These are phyloP conservation scores for Radiomyces spectabilis DNA, from an alignment of 192 early-diverging fungal genomes.

Conservation along the genomic window DNA sequence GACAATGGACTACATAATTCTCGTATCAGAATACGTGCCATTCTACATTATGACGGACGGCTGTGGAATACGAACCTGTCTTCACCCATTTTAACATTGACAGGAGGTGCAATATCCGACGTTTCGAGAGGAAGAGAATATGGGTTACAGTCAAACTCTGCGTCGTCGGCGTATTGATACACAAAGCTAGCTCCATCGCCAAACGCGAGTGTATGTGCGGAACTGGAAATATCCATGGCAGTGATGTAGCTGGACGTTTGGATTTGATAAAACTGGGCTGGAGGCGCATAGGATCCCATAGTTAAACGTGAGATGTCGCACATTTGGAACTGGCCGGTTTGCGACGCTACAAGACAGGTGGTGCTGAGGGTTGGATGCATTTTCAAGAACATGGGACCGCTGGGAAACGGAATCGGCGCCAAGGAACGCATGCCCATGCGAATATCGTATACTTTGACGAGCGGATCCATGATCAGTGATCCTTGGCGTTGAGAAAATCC, in stretches of 20 bases:
- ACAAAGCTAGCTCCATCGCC: conserved; percentile 73
- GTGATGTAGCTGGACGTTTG: conserved; percentile 58
- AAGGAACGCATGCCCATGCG: conserved; percentile 58
- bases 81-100: conserved; percentile 42
- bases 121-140: conserved; percentile 51
- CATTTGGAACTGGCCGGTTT: conserved; percentile 64
- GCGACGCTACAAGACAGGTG: conserved; percentile 55
- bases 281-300: conserved; percentile 23
- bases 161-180: conserved; percentile 69
- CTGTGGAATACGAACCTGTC: conserved; percentile 41
- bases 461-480: conserved; percentile 59
- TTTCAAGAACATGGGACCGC: conserved; percentile 55
- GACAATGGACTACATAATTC: conserved; percentile 62
- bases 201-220: conserved; percentile 70
- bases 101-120: conserved; percentile 36
- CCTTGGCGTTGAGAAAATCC: conserved; percentile 62
- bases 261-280: conserved; percentile 47
- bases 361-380: conserved; percentile 67
- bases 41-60: too few species aligned
- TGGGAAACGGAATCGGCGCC: conserved; percentile 62
- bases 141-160: conserved; percentile 55
- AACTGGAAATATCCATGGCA: conserved; percentile 69
- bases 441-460: conserved; percentile 82
- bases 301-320: conserved; percentile 51
- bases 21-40: too few species aligned